phyloP scores from a whole-genome alignment of 108 stramenopile genomes.

The Halocafeteria seosinensis region DNA sequence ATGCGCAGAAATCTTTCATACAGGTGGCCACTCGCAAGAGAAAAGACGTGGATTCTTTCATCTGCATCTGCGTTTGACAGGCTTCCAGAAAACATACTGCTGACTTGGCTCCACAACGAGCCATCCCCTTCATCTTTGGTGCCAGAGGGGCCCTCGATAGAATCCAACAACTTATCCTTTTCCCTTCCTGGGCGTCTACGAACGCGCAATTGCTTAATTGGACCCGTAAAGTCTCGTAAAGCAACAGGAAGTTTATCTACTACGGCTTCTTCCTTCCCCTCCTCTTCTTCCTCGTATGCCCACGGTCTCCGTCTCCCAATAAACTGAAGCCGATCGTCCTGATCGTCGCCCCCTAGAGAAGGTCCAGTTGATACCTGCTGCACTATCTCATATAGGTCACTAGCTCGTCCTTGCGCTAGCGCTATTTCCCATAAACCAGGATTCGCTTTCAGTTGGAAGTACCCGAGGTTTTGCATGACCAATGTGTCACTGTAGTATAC shows the following conservation, averaged over 20 bases:
- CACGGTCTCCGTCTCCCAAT: not conserved
- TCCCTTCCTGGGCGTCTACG: slow-evolving; percentile 25
- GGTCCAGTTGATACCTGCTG: slow-evolving; percentile 28
- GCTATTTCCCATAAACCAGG: slow-evolving; percentile 70
- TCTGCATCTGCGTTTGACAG: not conserved
- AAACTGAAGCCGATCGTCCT: not conserved
- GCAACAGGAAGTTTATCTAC: not conserved
- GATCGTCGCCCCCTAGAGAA: slow-evolving; percentile 8
- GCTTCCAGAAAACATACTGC: not conserved
- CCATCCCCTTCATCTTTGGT: not conserved
- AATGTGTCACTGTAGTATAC: slow-evolving; percentile 68
- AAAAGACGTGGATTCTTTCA: slow-evolving; percentile 85
- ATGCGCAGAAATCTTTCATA: slow-evolving; percentile 91
- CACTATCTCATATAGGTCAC: slow-evolving; percentile 70
- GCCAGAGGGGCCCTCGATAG: not conserved
- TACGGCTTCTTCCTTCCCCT: not conserved
- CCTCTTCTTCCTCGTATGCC: not conserved
- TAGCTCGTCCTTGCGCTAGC: slow-evolving; percentile 50
- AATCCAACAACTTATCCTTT: slow-evolving; percentile 15
- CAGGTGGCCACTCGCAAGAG: slow-evolving; percentile 81
- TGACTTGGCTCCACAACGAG: not conserved
- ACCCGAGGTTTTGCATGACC: slow-evolving; percentile 92
- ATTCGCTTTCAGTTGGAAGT: slow-evolving; percentile 83
- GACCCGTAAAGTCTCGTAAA: slow-evolving; percentile 13
- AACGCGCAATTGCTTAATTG: slow-evolving; percentile 14